phyloP scores from a whole-genome alignment of 768 basidiomycete species.

The Russula dissimulans region DNA sequence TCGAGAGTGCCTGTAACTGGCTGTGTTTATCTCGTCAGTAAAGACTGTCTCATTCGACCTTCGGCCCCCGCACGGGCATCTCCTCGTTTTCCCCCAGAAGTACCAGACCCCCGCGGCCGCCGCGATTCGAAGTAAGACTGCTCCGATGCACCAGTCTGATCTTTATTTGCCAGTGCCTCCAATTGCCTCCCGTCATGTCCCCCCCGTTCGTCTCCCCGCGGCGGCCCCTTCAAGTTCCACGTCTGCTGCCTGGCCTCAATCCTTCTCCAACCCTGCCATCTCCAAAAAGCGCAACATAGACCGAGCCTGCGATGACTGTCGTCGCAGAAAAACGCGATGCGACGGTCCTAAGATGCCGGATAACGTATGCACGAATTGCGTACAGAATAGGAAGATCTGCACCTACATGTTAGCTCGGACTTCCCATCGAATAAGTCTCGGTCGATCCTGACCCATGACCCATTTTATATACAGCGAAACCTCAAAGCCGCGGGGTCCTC shows the following conservation, averaged over 20 bases:
- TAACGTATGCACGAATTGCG: conserved; percentile 32
- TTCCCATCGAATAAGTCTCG: not conserved
- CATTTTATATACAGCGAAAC: conserved; percentile 23
- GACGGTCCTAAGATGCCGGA: conserved; percentile 28
- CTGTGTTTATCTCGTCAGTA: conserved; percentile 2
- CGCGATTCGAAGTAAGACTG: not conserved
- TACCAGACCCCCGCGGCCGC: conserved; percentile 4
- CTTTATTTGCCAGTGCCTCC: not conserved
- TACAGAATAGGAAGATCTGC: conserved; percentile 26
- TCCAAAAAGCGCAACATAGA: conserved; percentile 29
- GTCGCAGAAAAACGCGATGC: conserved; percentile 28
- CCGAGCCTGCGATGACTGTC: conserved; percentile 30
- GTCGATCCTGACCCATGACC: not conserved
- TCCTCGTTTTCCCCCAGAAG: not conserved
- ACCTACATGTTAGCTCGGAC: conserved; percentile 27
- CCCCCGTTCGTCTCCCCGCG: not conserved
- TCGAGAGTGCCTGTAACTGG: not conserved
- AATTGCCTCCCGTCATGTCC: conserved; percentile 2
- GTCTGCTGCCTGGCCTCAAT: conserved; percentile 4
- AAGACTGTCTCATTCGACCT: not conserved
- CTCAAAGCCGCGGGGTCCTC: conserved; percentile 32
- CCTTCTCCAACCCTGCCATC: conserved; percentile 13
- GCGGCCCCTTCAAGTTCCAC: not conserved
- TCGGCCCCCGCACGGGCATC: conserved; percentile 11
- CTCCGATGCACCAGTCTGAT: conserved; percentile 6